phyloP scores from a whole-genome alignment of 2,329 filamentous ascomycete species.

The Achaetomium macrosporum region DNA sequence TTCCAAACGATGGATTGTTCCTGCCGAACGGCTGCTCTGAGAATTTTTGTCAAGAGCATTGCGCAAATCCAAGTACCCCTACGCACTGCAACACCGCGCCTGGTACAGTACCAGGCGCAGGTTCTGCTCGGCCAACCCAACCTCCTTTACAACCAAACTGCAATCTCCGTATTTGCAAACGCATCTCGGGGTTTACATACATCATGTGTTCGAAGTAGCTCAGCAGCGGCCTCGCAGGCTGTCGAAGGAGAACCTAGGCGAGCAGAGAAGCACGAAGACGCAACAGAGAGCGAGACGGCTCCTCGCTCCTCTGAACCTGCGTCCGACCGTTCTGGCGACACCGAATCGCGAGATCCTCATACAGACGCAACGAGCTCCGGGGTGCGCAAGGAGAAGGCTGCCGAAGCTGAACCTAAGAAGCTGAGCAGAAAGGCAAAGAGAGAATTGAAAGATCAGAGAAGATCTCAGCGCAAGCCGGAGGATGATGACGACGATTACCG shows the following conservation, averaged over 20 bases:
- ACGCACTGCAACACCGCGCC: slow-evolving; percentile 5
- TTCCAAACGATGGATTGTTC: slow-evolving; percentile 41
- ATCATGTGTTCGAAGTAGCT: slow-evolving; percentile 7
- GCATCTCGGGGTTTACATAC: slow-evolving; percentile 12
- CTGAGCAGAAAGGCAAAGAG: neutral
- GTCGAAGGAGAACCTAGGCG: neutral
- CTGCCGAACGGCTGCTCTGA: slow-evolving; percentile 41
- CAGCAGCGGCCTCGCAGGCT: neutral
- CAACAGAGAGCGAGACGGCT: neutral
- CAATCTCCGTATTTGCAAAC: neutral
- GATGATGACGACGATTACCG: neutral
- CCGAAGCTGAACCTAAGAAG: neutral
- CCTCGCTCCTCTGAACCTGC: neutral
- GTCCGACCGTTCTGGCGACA: neutral
- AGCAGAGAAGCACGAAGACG: neutral
- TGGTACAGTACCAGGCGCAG: slow-evolving; percentile 4
- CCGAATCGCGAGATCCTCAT: neutral
- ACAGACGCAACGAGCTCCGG: neutral
- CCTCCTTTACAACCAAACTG: neutral
- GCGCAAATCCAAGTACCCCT: slow-evolving; percentile 34
- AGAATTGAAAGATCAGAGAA: neutral
- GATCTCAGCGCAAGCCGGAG: neutral
- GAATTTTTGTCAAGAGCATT: slow-evolving; percentile 44
- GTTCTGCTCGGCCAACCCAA: slow-evolving; percentile 8
- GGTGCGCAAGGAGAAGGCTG: neutral